phyloP scores from a whole-genome alignment of 2,329 filamentous ascomycete species.

The Epicoccum sorghinum region DNA sequence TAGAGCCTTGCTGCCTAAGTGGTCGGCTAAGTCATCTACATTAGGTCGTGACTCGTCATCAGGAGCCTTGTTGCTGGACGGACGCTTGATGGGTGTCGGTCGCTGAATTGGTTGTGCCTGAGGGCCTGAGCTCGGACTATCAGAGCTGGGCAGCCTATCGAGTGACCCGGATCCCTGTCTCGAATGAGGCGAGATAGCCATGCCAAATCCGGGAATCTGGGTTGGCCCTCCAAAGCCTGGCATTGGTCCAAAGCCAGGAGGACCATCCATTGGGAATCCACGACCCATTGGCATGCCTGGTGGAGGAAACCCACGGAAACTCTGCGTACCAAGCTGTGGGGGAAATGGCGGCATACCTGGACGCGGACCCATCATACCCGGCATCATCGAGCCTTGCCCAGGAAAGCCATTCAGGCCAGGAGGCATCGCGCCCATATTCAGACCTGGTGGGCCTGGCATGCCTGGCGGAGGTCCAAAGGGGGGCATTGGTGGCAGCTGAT shows the following conservation, averaged over 20 bases:
- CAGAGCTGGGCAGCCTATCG: slow-evolving; percentile 61
- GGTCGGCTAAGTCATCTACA: slow-evolving; percentile 74
- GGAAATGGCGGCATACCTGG: slow-evolving; percentile 63
- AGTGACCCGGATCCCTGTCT: slow-evolving; percentile 74
- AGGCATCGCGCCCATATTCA: slow-evolving; percentile 53
- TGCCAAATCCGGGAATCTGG: slow-evolving; percentile 48
- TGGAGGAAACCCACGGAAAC: slow-evolving; percentile 62
- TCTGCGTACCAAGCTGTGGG: slow-evolving; percentile 57
- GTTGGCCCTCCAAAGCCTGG: slow-evolving; percentile 45
- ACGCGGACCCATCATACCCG: slow-evolving; percentile 60
- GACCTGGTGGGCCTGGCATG: slow-evolving; percentile 62
- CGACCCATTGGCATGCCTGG: slow-evolving; percentile 66
- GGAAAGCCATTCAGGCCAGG: slow-evolving; percentile 57
- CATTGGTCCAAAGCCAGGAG: slow-evolving; percentile 51
- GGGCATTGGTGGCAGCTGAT: slow-evolving; percentile 67
- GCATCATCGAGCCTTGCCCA: slow-evolving; percentile 61
- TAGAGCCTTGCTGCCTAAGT: slow-evolving; percentile 88
- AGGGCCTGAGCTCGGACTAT: slow-evolving; percentile 56
- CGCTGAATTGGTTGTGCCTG: slow-evolving; percentile 77
- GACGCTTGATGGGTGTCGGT: slow-evolving; percentile 86
- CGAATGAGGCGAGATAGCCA: slow-evolving; percentile 65
- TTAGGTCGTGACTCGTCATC: slow-evolving; percentile 56
- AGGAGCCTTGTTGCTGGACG: slow-evolving; percentile 71
- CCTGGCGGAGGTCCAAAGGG: slow-evolving; percentile 65
- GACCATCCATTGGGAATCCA: slow-evolving; percentile 60